Evolutionary conservation across 108 stramenopile species (phyloP).

Genomic region (Pseudonitzschia delicatissima): DNA sequence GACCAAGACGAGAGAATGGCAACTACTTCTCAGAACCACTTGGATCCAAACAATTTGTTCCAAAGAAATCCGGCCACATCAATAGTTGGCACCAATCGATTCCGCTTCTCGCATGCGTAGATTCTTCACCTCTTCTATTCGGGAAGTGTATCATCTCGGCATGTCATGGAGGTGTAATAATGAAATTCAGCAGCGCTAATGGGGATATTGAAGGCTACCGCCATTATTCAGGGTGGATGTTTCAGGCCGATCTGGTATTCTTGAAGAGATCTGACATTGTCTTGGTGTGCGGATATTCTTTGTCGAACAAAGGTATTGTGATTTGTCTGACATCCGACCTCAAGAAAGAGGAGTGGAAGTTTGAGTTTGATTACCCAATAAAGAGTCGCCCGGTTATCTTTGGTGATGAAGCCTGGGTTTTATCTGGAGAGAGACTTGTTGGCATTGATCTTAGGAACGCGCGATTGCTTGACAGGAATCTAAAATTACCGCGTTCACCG

Average conservation of each 20-base stretch:
- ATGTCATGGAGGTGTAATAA: conserved; percentile 42
- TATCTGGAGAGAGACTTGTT: not conserved
- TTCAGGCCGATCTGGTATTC: conserved; percentile 32
- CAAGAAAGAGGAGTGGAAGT: conserved; percentile 20
- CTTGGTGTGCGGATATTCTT: conserved; percentile 11
- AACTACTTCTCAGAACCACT: too few relatives aligned
- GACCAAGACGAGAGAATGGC: not conserved
- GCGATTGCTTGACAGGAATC: not conserved
- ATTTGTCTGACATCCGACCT: conserved; percentile 19
- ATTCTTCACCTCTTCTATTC: conserved; percentile 28
- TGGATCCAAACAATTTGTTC: not conserved
- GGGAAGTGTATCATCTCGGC: conserved; percentile 20
- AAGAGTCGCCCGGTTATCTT: conserved; percentile 22
- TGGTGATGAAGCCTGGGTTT: conserved; percentile 2
- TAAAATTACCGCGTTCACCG: conserved; percentile 10
- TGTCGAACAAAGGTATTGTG: conserved; percentile 20
- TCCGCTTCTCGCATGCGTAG: conserved; percentile 35
- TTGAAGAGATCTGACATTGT: not conserved
- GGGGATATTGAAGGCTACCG: conserved; percentile 2
- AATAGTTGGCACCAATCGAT: conserved; percentile 20
- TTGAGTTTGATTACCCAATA: conserved; percentile 10
- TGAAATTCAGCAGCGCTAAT: conserved; percentile 4
- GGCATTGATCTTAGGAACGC: not conserved
- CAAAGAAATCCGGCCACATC: not conserved
- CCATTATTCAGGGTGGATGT: conserved; percentile 25